Conservation (phyloP, 768 basidiomycete species). For the Rhizopogon vulgaris region DNA sequence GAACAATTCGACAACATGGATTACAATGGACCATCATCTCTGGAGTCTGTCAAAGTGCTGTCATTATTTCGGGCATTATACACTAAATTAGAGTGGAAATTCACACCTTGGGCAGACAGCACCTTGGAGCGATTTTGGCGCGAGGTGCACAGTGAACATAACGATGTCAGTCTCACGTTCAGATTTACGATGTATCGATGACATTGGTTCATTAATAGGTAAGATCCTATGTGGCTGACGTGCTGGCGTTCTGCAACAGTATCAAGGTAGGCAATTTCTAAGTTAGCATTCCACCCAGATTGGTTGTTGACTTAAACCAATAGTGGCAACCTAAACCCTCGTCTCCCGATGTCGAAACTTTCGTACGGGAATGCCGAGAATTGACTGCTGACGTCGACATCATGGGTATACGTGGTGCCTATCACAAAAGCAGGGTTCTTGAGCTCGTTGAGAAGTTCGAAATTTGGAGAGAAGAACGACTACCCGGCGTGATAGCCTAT, state of each 20-base stretch:
- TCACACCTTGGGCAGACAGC: constrained; percentile 69
- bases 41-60: constrained; percentile 68
- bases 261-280: constrained; percentile 45
- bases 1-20: constrained; percentile 60
- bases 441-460: constrained; percentile 61
- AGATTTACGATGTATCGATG: background rate
- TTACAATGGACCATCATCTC: constrained; percentile 76
- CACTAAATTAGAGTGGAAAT: constrained; percentile 75
- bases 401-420: constrained; percentile 64
- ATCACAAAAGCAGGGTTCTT: constrained; percentile 51
- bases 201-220: constrained; percentile 37
- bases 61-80: constrained; percentile 66
- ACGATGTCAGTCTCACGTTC: constrained; percentile 46
- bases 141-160: constrained; percentile 71
- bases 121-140: constrained; percentile 63
- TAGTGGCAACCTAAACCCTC: constrained; percentile 66
- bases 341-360: constrained; percentile 49
- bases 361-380: constrained; percentile 62
- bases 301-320: background rate
- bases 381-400: constrained; percentile 57
- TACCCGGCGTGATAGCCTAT: constrained; percentile 72
- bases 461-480: constrained; percentile 62
- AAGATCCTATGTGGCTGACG: constrained; percentile 68
- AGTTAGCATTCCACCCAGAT: background rate
- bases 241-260: constrained; percentile 65